These are phyloP conservation scores for Rhizoclosmatium sp. DNA, from an alignment of 192 early-diverging fungal genomes.

Conservation along the genomic window DNA sequence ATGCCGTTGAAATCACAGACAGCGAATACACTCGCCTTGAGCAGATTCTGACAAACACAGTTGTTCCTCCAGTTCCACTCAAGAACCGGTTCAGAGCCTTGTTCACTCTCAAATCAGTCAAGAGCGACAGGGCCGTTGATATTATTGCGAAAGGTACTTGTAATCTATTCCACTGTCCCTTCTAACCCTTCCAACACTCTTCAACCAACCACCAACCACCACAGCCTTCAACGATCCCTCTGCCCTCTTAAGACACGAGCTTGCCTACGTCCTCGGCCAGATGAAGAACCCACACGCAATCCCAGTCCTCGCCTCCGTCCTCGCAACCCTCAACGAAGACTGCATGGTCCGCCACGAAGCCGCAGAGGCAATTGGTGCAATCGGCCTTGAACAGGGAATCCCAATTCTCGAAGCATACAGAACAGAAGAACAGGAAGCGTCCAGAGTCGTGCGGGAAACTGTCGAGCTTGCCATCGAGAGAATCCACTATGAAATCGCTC, in stretches of 20 bases:
- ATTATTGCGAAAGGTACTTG: constrained; percentile 81
- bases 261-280: constrained; percentile 96
- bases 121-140: constrained; percentile 74
- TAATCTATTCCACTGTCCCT: neutral
- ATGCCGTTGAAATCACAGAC: neutral
- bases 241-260: constrained; percentile 92
- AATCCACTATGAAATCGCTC: constrained; percentile 74
- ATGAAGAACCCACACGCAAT: constrained; percentile 87
- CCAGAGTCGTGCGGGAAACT: constrained; percentile 86
- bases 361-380: constrained; percentile 95
- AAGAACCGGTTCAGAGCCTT: constrained; percentile 90
- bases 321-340: constrained; percentile 75
- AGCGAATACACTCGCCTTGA: constrained; percentile 36
- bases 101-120: constrained; percentile 89
- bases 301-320: constrained; percentile 67
- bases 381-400: constrained; percentile 74
- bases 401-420: constrained; percentile 79
- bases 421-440: constrained; percentile 66
- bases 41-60: constrained; percentile 33
- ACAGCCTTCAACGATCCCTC: constrained; percentile 81
- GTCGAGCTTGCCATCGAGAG: constrained; percentile 88
- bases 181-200: neutral
- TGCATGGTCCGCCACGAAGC: constrained; percentile 99
- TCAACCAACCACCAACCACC: neutral
- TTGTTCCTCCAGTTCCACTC: constrained; percentile 58